Conservation (phyloP, 441 rosid genomes). For the Brassica balearica region DNA sequence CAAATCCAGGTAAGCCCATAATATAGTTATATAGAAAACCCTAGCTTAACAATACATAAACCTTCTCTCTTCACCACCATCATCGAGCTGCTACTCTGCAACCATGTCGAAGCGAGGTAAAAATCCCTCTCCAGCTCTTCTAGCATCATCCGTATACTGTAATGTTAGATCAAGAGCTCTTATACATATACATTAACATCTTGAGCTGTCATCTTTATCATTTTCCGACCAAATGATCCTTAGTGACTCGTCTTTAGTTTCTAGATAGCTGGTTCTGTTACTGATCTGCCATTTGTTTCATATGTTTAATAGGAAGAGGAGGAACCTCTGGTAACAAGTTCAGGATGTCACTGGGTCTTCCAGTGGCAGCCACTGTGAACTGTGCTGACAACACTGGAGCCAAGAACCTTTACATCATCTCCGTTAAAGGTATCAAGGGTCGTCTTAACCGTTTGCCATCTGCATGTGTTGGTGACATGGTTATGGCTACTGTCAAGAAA, state of each 20-base stretch:
- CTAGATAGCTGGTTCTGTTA: neutral
- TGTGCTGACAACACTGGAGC: constrained; percentile 9
- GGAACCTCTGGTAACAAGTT: neutral
- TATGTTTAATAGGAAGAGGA: neutral
- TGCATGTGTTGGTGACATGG: neutral
- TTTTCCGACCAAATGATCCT: neutral
- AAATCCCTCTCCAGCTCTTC: neutral
- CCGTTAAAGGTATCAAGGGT: neutral
- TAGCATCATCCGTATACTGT: neutral
- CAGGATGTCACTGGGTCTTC: constrained; percentile 2
- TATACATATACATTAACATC: neutral
- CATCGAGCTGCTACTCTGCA: neutral
- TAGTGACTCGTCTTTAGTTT: neutral
- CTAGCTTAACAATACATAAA: neutral
- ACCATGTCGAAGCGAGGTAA: constrained; percentile 3
- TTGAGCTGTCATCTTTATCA: neutral
- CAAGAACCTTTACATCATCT: constrained; percentile 1
- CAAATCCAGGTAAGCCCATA: neutral
- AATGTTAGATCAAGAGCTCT: neutral
- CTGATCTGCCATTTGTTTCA: neutral
- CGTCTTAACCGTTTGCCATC: neutral
- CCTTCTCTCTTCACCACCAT: neutral
- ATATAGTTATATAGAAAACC: neutral
- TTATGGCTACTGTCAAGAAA: neutral
- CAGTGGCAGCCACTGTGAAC: neutral